phyloP scores from a whole-genome alignment of 345 rosid genomes.

The Ceriops tagal region DNA sequence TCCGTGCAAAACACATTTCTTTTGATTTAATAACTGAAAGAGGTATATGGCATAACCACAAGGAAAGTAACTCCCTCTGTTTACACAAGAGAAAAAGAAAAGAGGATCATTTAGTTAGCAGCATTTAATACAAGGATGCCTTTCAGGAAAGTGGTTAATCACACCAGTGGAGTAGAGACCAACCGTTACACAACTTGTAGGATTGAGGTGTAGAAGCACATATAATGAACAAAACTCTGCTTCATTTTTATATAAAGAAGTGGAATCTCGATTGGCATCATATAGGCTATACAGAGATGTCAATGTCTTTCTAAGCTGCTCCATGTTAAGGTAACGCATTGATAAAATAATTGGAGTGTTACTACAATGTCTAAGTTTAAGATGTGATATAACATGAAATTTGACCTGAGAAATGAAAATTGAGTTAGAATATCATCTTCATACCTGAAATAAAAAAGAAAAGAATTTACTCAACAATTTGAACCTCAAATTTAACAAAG shows the following conservation, averaged over 20 bases:
- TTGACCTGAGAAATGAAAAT: too few species aligned
- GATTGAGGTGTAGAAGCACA: slow-evolving; percentile 77
- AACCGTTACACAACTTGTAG: slow-evolving; percentile 53
- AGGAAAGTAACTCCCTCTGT: slow-evolving; percentile 88
- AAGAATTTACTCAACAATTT: too few species aligned
- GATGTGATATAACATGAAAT: slow-evolving; percentile 75
- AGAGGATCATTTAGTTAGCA: slow-evolving; percentile 15
- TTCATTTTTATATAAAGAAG: slow-evolving; percentile 44
- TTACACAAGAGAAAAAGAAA: slow-evolving; percentile 14
- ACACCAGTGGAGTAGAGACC: slow-evolving; percentile 25
- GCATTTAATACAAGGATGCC: not conserved
- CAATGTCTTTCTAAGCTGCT: slow-evolving; percentile 78
- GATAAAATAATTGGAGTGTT: slow-evolving; percentile 47
- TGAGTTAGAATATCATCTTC: too few species aligned
- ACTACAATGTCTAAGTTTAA: slow-evolving; percentile 50
- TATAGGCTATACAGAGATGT: slow-evolving; percentile 69
- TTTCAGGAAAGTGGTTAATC: not conserved
- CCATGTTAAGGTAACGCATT: slow-evolving; percentile 73
- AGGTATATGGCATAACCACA: slow-evolving; percentile 73
- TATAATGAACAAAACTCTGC: slow-evolving; percentile 73
- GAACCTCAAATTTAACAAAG: too few species aligned
- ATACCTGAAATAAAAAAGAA: too few species aligned
- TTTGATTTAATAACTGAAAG: slow-evolving; percentile 50
- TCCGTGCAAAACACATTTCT: slow-evolving; percentile 73
- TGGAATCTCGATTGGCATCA: slow-evolving; percentile 52